Evolutionary conservation across 805 yeast genomes (phyloP).

Genomic region (Hanseniaspora occidentalis): DNA sequence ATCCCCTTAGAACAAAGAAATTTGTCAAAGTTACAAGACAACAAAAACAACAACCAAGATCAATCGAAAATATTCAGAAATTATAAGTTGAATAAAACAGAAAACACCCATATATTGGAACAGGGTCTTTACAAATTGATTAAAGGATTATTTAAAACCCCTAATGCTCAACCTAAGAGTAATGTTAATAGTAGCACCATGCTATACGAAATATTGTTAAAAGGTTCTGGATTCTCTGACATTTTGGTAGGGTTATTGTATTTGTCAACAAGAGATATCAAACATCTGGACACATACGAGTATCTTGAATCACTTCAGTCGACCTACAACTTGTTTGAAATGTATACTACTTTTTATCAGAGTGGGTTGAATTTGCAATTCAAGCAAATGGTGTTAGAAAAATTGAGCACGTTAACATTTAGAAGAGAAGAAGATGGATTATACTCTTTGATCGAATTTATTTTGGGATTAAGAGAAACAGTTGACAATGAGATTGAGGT

Average conservation of each 20-base stretch:
- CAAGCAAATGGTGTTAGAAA: slow-evolving; percentile 32
- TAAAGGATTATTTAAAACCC: too few species aligned
- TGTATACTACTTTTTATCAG: slow-evolving; percentile 45
- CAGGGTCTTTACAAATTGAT: slow-evolving; percentile 14
- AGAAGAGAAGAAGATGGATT: slow-evolving; percentile 55
- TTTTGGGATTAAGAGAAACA: slow-evolving; percentile 62
- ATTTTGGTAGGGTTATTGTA: slow-evolving; percentile 37
- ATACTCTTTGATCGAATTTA: slow-evolving; percentile 57
- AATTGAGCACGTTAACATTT: slow-evolving; percentile 42
- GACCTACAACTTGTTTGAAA: slow-evolving; percentile 53
- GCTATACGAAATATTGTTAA: slow-evolving; percentile 35
- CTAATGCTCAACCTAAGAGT: slow-evolving; percentile 6
- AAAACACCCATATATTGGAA: slow-evolving; percentile 7
- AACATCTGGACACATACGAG: slow-evolving; percentile 22
- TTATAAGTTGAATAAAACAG: slow-evolving; percentile 8
- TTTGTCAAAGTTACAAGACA: slow-evolving; percentile 30
- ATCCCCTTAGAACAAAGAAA: slow-evolving; percentile 52
- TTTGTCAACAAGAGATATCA: slow-evolving; percentile 12
- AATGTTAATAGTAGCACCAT: slow-evolving; percentile 25
- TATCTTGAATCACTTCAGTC: slow-evolving; percentile 32
- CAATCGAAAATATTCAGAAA: slow-evolving; percentile 16
- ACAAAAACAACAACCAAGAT: slow-evolving; percentile 23
- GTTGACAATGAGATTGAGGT: slow-evolving; percentile 44
- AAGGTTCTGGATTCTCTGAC: slow-evolving; percentile 60
- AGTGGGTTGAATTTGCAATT: slow-evolving; percentile 36